These are phyloP conservation scores for Vitis rotundifolia DNA, from an alignment of 164 flowering plant species.

Conservation along the genomic window DNA sequence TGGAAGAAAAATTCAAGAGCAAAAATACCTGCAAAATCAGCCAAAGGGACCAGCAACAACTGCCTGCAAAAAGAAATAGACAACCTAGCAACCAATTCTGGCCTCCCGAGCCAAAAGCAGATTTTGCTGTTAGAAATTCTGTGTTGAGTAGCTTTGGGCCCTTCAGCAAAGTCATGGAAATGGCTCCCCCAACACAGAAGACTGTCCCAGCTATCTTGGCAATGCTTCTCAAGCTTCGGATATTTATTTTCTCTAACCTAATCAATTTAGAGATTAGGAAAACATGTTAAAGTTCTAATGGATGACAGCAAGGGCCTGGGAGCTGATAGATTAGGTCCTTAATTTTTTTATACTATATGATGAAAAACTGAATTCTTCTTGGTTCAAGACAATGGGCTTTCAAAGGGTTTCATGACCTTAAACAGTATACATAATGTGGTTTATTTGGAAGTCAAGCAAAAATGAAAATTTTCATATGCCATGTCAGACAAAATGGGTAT, in stretches of 20 bases:
- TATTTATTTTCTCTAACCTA: slow-evolving; percentile 54
- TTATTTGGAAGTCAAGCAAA: no score
- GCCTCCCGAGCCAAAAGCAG: slow-evolving; percentile 10
- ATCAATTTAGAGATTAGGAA: background rate
- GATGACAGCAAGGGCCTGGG: no score
- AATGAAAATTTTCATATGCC: no score
- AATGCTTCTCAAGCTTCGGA: slow-evolving; percentile 36
- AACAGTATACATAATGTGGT: no score
- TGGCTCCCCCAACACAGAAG: slow-evolving; percentile 51
- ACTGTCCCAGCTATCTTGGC: slow-evolving; percentile 58
- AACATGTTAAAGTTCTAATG: no score
- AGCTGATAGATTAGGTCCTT: no score
- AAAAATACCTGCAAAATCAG: slow-evolving; percentile 59
- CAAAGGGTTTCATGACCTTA: no score
- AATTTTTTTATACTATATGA: no score
- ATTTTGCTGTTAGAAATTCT: slow-evolving; percentile 10
- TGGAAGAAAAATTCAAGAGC: background rate
- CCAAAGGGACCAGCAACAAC: slow-evolving; percentile 67
- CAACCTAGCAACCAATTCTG: slow-evolving; percentile 60
- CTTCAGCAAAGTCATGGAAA: slow-evolving; percentile 45
- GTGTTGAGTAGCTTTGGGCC: slow-evolving; percentile 62
- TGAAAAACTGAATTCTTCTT: no score
- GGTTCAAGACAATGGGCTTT: no score
- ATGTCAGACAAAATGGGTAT: no score
- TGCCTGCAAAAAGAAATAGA: slow-evolving; percentile 46